Percentiles rank a stretch among this genome's conserved stretches.
Conservation (phyloP, 208 protist species). For the Plasmodiophora brassicae region DNA sequence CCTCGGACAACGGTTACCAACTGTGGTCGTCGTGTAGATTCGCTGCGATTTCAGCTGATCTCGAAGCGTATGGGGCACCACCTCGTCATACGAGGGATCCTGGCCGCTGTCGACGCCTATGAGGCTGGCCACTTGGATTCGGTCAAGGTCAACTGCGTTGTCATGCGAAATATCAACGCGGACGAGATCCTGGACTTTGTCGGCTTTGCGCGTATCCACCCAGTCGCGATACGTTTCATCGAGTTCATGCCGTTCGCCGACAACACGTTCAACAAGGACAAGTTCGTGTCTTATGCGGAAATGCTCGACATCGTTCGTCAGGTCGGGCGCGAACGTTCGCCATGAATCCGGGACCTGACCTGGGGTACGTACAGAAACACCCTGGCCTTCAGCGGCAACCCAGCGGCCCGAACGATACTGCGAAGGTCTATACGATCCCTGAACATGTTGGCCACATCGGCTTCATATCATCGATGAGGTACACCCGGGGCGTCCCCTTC, state of each 20-base stretch:
- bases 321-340: neutral
- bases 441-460: slow-evolving; percentile 54
- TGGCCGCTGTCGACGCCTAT: neutral
- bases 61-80: neutral
- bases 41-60: neutral
- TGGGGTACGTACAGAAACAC: neutral
- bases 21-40: neutral
- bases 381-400: neutral
- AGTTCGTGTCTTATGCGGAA: slow-evolving; percentile 59
- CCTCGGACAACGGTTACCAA: too few relatives aligned
- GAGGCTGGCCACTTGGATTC: neutral
- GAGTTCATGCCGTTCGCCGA: slow-evolving; percentile 74
- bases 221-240: slow-evolving; percentile 69
- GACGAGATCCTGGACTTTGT: slow-evolving; percentile 62
- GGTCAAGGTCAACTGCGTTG: slow-evolving; percentile 65
- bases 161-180: slow-evolving; percentile 66
- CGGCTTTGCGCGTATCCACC: slow-evolving; percentile 51
- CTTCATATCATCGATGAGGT: slow-evolving; percentile 71
- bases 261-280: slow-evolving; percentile 63
- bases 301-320: slow-evolving; percentile 56
- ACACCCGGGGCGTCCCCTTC: too few relatives aligned
- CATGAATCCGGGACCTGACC: neutral
- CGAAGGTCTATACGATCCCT: neutral
- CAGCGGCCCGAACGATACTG: neutral
- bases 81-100: too few relatives aligned